Evolutionary conservation across 805 yeast genomes (phyloP).

Genomic region (Zygosaccharomyces lentus): DNA sequence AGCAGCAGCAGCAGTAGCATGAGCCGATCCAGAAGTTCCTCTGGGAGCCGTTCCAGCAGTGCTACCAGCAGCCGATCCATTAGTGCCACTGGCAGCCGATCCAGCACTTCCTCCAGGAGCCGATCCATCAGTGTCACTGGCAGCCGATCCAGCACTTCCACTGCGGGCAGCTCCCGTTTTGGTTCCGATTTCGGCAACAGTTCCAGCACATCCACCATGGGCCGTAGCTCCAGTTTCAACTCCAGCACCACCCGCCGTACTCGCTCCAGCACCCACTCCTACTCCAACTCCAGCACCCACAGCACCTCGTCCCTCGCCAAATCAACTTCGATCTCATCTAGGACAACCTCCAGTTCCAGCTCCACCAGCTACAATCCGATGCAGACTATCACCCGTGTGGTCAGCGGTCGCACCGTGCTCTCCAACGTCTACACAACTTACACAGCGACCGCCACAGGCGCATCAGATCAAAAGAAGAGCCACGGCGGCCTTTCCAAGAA

Average conservation of each 20-base stretch:
- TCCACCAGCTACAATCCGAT: slow-evolving; percentile 8
- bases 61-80: neutral
- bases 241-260: slow-evolving; percentile 5
- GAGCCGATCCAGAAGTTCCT: neutral
- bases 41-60: neutral
- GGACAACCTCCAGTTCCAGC: slow-evolving; percentile 4
- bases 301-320: slow-evolving; percentile 6
- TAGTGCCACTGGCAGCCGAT: neutral
- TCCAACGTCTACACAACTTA: slow-evolving; percentile 33
- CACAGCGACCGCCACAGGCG: slow-evolving; percentile 28
- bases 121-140: neutral
- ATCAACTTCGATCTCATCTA: slow-evolving; percentile 4
- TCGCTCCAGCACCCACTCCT: slow-evolving; percentile 6
- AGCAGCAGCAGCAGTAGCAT: neutral
- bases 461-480: slow-evolving; percentile 18
- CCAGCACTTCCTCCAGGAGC: neutral
- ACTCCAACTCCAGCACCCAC: slow-evolving; percentile 5
- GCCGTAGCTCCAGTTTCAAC: slow-evolving; percentile 4
- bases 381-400: slow-evolving; percentile 27
- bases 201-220: neutral
- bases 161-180: neutral
- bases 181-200: slow-evolving; percentile 4
- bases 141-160: neutral
- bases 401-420: slow-evolving; percentile 34
- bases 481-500: slow-evolving; percentile 44